Conservation (phyloP, 2,329 filamentous ascomycete genomes). For the Paecilomyces dactylethromorphus region DNA sequence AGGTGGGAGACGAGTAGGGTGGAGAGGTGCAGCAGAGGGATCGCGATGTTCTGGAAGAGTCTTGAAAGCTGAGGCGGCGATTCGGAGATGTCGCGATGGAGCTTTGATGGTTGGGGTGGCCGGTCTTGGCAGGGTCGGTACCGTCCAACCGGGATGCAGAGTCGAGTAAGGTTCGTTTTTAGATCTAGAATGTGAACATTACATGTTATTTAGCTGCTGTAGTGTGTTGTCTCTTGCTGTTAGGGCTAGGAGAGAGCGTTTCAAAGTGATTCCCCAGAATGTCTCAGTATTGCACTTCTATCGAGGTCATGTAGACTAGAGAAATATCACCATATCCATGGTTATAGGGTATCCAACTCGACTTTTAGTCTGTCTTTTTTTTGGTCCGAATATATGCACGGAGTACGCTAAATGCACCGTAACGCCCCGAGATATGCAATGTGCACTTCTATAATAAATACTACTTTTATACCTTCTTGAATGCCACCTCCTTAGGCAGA, state of each 20-base stretch:
- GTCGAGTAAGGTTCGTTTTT: no score
- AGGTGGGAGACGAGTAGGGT: background rate
- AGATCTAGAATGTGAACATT: no score
- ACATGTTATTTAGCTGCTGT: no score
- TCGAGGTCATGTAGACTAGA: background rate
- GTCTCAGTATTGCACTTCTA: no score
- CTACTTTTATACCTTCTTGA: conserved; percentile 35
- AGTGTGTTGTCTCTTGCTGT: no score
- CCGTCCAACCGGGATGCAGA: background rate
- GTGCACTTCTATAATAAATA: background rate
- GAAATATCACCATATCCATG: background rate
- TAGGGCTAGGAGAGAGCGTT: no score
- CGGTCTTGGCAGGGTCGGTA: conserved; percentile 1
- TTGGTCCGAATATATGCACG: background rate
- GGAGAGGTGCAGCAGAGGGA: no score
- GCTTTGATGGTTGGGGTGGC: background rate
- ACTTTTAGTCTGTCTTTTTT: background rate
- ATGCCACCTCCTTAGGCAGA: conserved; percentile 75
- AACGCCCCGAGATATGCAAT: conserved; percentile 9
- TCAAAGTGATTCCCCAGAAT: no score
- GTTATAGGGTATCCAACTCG: conserved; percentile 12
- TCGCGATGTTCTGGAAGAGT: background rate
- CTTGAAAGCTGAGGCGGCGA: background rate
- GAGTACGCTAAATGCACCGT: background rate
- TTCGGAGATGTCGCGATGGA: background rate